These are phyloP conservation scores for Prorocentrum cordatum DNA, from an alignment of 169 alveolate genomes.

Conservation along the genomic window DNA sequence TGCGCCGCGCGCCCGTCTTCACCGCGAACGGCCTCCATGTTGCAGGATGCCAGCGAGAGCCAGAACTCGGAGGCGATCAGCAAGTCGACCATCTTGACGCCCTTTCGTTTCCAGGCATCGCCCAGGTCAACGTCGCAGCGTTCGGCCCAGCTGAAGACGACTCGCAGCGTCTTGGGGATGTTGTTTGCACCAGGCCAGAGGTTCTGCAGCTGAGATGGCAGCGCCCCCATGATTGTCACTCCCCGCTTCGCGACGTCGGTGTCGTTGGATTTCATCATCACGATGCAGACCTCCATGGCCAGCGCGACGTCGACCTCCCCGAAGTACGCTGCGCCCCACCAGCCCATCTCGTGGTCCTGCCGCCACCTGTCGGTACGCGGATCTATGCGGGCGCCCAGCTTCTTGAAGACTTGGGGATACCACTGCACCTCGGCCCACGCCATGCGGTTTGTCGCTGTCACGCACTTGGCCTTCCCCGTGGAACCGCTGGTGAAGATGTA, in stretches of 20 bases:
- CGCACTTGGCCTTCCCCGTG: conserved; percentile 55
- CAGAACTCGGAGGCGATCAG: conserved; percentile 53
- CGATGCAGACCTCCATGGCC: conserved; percentile 50
- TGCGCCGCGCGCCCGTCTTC: conserved; percentile 27
- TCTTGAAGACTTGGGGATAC: conserved; percentile 25
- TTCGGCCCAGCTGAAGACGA: conserved; percentile 55
- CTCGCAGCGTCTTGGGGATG: conserved; percentile 6
- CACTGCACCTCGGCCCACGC: conserved; percentile 52
- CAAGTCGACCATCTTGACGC: conserved; percentile 64
- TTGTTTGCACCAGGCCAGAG: conserved; percentile 47
- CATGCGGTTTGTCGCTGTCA: conserved; percentile 17
- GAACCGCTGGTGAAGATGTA: conserved; percentile 62
- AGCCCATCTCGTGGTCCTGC: conserved; percentile 51
- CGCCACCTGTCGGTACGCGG: conserved; percentile 32
- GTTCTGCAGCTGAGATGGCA: conserved; percentile 38
- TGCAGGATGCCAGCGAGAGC: conserved; percentile 33
- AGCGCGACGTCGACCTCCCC: conserved; percentile 59
- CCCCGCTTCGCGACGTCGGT: conserved; percentile 15
- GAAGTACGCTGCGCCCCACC: conserved; percentile 68
- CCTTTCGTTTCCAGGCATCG: conserved; percentile 2
- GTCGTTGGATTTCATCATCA: conserved; percentile 50
- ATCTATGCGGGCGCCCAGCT: conserved; percentile 19
- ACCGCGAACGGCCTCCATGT: conserved; percentile 16
- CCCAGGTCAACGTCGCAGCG: conserved; percentile 65
- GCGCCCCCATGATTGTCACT: conserved; percentile 29